Base-by-base conservation (phyloP, 2,329 filamentous ascomycete genomes). In the Penicillium palitans region DNA sequence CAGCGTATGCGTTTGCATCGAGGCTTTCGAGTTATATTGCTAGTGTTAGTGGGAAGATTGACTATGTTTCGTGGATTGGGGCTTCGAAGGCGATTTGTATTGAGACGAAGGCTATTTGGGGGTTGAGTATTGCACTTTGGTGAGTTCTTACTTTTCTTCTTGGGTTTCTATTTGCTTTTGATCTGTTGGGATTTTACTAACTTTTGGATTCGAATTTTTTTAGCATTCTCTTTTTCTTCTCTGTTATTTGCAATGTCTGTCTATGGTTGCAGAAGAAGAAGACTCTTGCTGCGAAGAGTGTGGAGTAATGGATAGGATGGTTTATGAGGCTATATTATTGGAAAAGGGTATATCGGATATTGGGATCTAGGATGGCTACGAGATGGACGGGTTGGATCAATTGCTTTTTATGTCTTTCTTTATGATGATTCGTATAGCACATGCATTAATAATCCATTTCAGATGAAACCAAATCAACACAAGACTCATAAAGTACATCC, bases 51-150 rank as follows among this genome's bases (percentile, higher is more conserved):
- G 78, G 78, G 7, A 79, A 72, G 41, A 70, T 86, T 55, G 76
- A 79, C 21, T 78, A 86, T 59, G 68, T 70, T 15, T 74, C 79
- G 57, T 87, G 84, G 83, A 83, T 85, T 45, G 84, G 83, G n/a
- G 80, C 82, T 9, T 85, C 80, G 13, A 83, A 81, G 71, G 70
- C 83, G 19, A 89, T 90, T 55, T 97, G 93, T 79, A 86, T 87
- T 69, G 87, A 95, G 79, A 87, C 92, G 74, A 96, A 96, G 82
- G 85, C 89, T 17, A 85, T 95, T 64, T 96, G 92, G 93, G 92
- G 91, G 1, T 76, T 96, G 60, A 85, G 86, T 73, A 93, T 96
- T 74, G 87, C 87, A 5, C 83, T 96, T 50, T 91, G 83, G 83
- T 86, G 71, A 70, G 81, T 79, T 48, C 1, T 40, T 5, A 1